Conservation (phyloP, 352 stramenopile species). For the Phytophthora citricola region DNA sequence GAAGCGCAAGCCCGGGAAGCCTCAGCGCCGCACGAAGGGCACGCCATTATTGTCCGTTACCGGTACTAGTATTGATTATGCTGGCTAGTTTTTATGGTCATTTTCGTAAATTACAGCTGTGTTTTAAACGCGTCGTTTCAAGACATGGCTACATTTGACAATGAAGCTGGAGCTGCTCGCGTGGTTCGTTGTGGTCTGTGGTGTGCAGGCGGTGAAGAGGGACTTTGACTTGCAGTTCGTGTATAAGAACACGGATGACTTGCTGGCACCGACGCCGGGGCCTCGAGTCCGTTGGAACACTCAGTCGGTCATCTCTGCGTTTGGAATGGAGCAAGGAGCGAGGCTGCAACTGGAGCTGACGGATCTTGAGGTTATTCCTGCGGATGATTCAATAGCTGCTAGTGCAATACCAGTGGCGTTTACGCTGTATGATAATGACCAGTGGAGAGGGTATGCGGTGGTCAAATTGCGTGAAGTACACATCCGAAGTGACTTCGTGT, state of each 20-base stretch:
- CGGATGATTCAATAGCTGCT: neutral
- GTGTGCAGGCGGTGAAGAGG: constrained; percentile 10
- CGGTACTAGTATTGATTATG: neutral
- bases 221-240: constrained; percentile 13
- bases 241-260: constrained; percentile 13
- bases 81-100: too few species aligned
- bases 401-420: constrained; percentile 56
- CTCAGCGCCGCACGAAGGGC: constrained; percentile 49
- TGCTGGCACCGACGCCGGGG: constrained; percentile 4
- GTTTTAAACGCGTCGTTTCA: constrained; percentile 16
- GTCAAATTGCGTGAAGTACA: constrained; percentile 66
- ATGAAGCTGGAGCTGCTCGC: constrained; percentile 3
- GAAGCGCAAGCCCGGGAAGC: constrained; percentile 44
- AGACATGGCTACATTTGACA: constrained; percentile 17
- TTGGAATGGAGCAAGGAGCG: constrained; percentile 61
- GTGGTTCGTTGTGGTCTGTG: neutral
- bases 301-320: constrained; percentile 54
- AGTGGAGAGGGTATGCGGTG: constrained; percentile 69
- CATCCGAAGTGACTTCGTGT: constrained; percentile 54
- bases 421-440: constrained; percentile 64
- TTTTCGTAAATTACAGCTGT: too few species aligned
- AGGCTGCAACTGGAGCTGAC: constrained; percentile 55
- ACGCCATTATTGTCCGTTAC: constrained; percentile 30
- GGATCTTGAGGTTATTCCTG: neutral
- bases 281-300: constrained; percentile 68